A percentile compares a stretch with the other conserved stretches of the same genome.
Evolutionary conservation across 2,329 filamentous ascomycete genomes (phyloP).

Genomic region (Neoscytalidium dimidiatum): DNA sequence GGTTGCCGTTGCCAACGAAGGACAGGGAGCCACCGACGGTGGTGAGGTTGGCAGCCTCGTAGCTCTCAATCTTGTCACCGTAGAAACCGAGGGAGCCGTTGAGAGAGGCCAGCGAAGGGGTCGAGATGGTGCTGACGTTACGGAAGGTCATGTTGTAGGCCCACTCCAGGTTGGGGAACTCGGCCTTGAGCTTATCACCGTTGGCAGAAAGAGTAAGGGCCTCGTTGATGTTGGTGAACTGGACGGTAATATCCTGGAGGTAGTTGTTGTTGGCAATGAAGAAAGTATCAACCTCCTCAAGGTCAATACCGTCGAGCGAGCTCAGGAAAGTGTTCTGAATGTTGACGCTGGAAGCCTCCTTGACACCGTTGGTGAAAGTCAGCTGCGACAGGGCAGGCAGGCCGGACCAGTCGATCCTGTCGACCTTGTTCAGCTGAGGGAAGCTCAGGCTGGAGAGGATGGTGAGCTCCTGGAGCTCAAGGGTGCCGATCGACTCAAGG

Average conservation of each 20-base stretch:
- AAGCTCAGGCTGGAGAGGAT: constrained; percentile 69
- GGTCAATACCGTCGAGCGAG: constrained; percentile 77
- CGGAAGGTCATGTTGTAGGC: constrained; percentile 80
- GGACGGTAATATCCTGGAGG: constrained; percentile 73
- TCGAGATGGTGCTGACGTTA: constrained; percentile 72
- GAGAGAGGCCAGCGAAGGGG: constrained; percentile 72
- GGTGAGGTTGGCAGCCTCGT: constrained; percentile 72
- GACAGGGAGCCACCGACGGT: constrained; percentile 60
- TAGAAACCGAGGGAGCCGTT: constrained; percentile 83
- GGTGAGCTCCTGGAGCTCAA: constrained; percentile 69
- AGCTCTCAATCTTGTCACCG: constrained; percentile 68
- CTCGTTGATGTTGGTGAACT: constrained; percentile 73
- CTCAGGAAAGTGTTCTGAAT: constrained; percentile 86
- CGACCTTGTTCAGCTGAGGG: constrained; percentile 64
- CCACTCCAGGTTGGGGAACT: constrained; percentile 75
- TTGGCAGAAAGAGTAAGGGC: constrained; percentile 78
- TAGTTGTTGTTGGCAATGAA: constrained; percentile 89
- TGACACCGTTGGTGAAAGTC: constrained; percentile 65
- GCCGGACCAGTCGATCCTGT: constrained; percentile 69
- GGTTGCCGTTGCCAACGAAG: constrained; percentile 57
- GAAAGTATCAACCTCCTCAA: constrained; percentile 70
- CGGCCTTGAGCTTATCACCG: constrained; percentile 68
- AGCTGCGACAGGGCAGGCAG: constrained; percentile 65
- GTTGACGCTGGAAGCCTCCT: constrained; percentile 65
- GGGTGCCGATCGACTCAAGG: constrained; percentile 68